Evolutionary conservation across 164 flowering plant species (phyloP), one percentile per base, ranked within the genome.

Genomic region (Tetrastigma voinierianum): DNA sequence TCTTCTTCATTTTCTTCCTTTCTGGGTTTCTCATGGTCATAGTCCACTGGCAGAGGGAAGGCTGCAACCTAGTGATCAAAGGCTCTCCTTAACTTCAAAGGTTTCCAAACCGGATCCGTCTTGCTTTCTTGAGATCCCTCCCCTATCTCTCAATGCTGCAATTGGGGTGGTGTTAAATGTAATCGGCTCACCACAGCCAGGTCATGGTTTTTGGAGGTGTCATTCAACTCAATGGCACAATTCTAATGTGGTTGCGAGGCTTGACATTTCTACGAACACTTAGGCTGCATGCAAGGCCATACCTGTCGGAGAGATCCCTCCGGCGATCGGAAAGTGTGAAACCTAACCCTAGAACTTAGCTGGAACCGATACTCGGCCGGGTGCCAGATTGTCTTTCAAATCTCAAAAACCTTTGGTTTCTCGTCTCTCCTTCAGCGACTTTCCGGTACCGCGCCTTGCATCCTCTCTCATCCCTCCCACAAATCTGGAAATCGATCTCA

Each of bases 301-400:
- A 21, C 17, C 69, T 67, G 2, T 67, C 0, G 69, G 69, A 12
- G 21, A 57, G 32, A 57, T 67, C 44, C 69, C 69, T 46, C 21
- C 32, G 0, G 44, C 49, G 10, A 57, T 67, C 25, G 24, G 14
- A 48, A n/a, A 67, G 11, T 67, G 47, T 0, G n/a, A 21, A 53
- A 57, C 10, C 13, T n/a, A 0, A 57, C 10, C 47, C 18, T 67
- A 1, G 69, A 15, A 0, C 47, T 67, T 16, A 67, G 55, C 13
- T 67, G 69, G 69, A 67, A 62, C 3, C 57, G 47, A 3, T 17
- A 57, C 19, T 46, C 46, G 63, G 69, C 8, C 56, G 14, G 0
- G 59, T 67, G 19, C 69, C 69, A 1, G 1, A 24, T n/a, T n/a
- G 40, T 58, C 69, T 58, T 11, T 0, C 12, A 1, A 9, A 67